Evolutionary conservation across 2,329 filamentous ascomycete genomes (phyloP).

Genomic region (Hypoxylon sp.): DNA sequence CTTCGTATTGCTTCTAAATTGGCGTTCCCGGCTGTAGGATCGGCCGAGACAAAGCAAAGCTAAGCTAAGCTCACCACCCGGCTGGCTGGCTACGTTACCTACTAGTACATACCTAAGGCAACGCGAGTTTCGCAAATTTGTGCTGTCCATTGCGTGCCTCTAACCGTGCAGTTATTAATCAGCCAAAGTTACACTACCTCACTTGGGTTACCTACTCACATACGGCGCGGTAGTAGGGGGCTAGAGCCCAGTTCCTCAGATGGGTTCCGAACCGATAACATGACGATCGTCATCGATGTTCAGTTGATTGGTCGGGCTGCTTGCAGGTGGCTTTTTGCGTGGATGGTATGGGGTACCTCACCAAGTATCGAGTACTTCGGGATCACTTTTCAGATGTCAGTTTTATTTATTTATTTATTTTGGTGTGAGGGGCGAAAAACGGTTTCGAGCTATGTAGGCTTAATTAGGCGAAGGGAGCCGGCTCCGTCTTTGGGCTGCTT

Average conservation of each 20-base stretch:
- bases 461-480: not conserved
- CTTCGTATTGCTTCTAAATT: slow-evolving; percentile 8
- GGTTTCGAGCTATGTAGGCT: not conserved
- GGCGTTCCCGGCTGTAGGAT: not conserved
- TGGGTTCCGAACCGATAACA: slow-evolving; percentile 8
- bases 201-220: too few relatives aligned
- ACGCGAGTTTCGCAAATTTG: slow-evolving; percentile 16
- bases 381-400: not conserved
- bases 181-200: slow-evolving; percentile 1
- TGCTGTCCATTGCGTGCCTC: not conserved
- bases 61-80: not conserved
- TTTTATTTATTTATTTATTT: not conserved
- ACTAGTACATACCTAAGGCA: too few relatives aligned
- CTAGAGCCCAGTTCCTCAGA: not conserved
- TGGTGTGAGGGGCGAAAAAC: slow-evolving; percentile 1
- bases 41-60: slow-evolving; percentile 13
- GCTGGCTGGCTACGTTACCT: too few relatives aligned
- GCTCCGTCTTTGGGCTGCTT: too few relatives aligned
- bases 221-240: too few relatives aligned
- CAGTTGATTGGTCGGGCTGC: slow-evolving; percentile 16
- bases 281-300: slow-evolving; percentile 35
- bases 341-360: slow-evolving; percentile 1
- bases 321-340: slow-evolving; percentile 25
- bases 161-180: not conserved
- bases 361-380: slow-evolving; percentile 33